These are phyloP conservation scores for Colletotrichum gloeosporioides DNA, from an alignment of 2,329 filamentous ascomycete species.

Conservation along the genomic window DNA sequence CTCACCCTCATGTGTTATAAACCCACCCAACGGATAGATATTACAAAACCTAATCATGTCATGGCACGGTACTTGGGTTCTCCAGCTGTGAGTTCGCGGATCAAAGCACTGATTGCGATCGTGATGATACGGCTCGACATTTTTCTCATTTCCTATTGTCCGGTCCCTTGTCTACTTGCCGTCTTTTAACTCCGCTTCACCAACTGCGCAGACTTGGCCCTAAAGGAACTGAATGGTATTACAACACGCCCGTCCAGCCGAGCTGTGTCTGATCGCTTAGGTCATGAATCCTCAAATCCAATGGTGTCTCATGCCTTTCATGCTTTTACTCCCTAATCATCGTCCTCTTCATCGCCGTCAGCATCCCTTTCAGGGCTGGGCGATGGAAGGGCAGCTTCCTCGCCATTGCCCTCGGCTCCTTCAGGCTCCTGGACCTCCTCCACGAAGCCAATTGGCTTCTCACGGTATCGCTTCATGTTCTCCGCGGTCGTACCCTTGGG, in stretches of 20 bases:
- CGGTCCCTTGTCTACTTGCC: background rate
- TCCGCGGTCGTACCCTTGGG: constrained; percentile 58
- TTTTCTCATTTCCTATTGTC: background rate
- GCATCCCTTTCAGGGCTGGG: constrained; percentile 33
- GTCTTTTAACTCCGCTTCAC: background rate
- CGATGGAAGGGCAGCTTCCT: constrained; percentile 1
- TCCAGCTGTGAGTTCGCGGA: background rate
- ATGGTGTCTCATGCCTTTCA: background rate
- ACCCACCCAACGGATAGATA: background rate
- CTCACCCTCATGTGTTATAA: background rate
- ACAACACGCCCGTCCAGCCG: background rate
- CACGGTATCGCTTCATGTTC: constrained; percentile 58
- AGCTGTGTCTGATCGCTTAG: background rate
- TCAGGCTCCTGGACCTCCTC: constrained; percentile 39
- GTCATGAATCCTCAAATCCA: background rate
- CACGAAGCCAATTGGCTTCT: constrained; percentile 55
- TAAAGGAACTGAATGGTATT: background rate
- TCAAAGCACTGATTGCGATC: background rate
- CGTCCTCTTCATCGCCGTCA: constrained; percentile 52
- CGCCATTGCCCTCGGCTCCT: background rate
- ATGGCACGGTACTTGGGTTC: background rate
- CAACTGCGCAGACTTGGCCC: background rate
- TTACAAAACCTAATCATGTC: background rate
- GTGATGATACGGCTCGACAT: background rate
- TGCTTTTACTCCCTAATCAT: constrained; percentile 17